Conservation (phyloP, 2,329 filamentous ascomycete species). For the Colletotrichum sp. region DNA sequence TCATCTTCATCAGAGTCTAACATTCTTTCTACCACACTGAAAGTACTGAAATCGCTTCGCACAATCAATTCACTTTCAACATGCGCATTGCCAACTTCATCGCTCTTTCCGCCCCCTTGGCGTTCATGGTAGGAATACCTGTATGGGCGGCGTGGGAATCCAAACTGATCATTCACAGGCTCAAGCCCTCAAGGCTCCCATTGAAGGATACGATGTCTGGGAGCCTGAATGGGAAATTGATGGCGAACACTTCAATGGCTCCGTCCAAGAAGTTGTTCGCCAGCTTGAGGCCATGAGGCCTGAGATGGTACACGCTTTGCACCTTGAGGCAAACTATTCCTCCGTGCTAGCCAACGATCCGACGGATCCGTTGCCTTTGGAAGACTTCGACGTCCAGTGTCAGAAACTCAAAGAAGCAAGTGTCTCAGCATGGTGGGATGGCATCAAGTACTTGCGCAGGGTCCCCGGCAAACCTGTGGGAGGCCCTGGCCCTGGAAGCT, state of each 20-base stretch:
- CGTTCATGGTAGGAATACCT: not conserved
- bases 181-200: not conserved
- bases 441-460: not conserved
- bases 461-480: not conserved
- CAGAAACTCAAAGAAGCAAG: not conserved
- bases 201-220: not conserved
- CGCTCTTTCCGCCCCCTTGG: not conserved
- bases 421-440: not conserved
- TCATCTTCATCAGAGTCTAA: not conserved
- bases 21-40: not conserved
- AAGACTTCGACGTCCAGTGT: not conserved
- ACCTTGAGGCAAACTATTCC: not conserved
- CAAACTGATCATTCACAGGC: not conserved
- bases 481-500: not conserved
- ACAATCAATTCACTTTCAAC: not conserved
- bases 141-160: accelerated
- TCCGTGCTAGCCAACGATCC: not conserved
- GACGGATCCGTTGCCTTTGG: not conserved
- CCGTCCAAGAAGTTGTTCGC: not conserved
- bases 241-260: not conserved
- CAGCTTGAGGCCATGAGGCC: not conserved
- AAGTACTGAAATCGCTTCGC: not conserved
- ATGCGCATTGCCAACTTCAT: not conserved
- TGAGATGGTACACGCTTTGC: not conserved
- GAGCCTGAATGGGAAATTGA: conserved; percentile 21